Conservation (phyloP, 1,139 yeast species). For the Kurtzmaniella quercitrusa region DNA sequence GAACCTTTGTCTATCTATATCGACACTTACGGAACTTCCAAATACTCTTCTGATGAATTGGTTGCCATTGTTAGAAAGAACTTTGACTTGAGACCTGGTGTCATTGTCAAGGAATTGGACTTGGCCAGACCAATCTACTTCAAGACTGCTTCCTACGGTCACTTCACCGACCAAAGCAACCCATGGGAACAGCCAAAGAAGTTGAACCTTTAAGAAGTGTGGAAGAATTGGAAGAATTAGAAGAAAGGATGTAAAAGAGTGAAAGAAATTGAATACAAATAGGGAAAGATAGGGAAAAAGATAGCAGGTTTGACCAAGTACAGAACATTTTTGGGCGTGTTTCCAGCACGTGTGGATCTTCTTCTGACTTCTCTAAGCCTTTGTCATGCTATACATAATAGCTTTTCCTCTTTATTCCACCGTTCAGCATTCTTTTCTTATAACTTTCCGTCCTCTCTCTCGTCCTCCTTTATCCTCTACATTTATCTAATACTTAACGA, state of each 20-base stretch:
- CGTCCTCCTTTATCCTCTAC: neutral
- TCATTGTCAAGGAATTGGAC: slow-evolving; percentile 91
- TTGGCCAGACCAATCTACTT: slow-evolving; percentile 98
- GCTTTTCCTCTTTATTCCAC: too few species aligned
- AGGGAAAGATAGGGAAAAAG: neutral
- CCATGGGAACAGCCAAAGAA: slow-evolving; percentile 98
- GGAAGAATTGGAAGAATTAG: too few species aligned
- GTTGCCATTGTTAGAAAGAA: slow-evolving; percentile 87
- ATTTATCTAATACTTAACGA: slow-evolving; percentile 25
- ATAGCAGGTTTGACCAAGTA: neutral
- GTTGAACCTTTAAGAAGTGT: slow-evolving; percentile 56
- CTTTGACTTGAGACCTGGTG: slow-evolving; percentile 99
- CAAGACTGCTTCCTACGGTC: slow-evolving; percentile 99
- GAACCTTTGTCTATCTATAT: slow-evolving; percentile 97
- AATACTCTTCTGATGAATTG: slow-evolving; percentile 81
- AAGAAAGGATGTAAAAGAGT: neutral
- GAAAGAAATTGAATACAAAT: neutral
- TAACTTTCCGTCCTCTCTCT: neutral
- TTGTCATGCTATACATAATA: too few species aligned
- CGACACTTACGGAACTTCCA: slow-evolving; percentile 96
- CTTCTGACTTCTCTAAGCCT: slow-evolving; percentile 1
- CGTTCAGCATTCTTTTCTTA: too few species aligned
- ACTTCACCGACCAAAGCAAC: slow-evolving; percentile 98
- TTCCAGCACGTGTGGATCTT: slow-evolving; percentile 1
- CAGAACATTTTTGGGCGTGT: neutral